Evolutionary conservation across 108 stramenopile genomes (phyloP), one percentile per base, ranked within the genome.

Genomic region (Skeletonema costatum): DNA sequence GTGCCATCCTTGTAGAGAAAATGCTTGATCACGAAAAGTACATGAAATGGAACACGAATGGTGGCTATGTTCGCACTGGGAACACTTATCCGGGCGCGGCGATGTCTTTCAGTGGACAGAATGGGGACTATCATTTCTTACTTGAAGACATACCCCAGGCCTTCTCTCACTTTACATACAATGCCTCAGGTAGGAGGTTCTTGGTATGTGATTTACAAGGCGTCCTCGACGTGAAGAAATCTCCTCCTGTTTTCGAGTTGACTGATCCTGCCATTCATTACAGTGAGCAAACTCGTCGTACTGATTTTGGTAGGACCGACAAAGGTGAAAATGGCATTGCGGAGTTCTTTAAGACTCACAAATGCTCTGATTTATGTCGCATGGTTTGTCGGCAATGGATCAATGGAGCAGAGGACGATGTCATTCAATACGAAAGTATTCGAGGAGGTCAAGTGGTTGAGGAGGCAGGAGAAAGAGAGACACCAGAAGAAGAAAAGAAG

Each of bases 201-300:
- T 66, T 87, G 10, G 82, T 87, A 13, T 87, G 86, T 78, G 86
- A 87, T 46, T 80, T 86, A 14, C 86, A 87, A 53, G 86, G 86
- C 25, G 85, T 86, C 16, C 82, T 81, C 11, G 31, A 73, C 12
- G 41, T 11, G 19, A 33, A 42, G 8, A 13, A 31, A 1, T 6
- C 21, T 32, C 44, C 35, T 53, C 81, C 81, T 7, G 17, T 76
- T 48, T 86, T 85, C 38, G 84, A 85, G 70, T 51, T 87, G 19
- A 87, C 85, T 0, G 86, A 86, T 58, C 85, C 85, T n/a, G 82
- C 76, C 29, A 86, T 86, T 64, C 86, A 87, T 71, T 86, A 81
- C 60, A 69, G 21, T 32, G 41, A 75, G 11, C 31, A 30, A 21
- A 83, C 78, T 2, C 35, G 73, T 50, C 58, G 77, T 19, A 25